phyloP scores from a whole-genome alignment of 2,329 filamentous ascomycete genomes.

The Aspergillus aculeatinus region DNA sequence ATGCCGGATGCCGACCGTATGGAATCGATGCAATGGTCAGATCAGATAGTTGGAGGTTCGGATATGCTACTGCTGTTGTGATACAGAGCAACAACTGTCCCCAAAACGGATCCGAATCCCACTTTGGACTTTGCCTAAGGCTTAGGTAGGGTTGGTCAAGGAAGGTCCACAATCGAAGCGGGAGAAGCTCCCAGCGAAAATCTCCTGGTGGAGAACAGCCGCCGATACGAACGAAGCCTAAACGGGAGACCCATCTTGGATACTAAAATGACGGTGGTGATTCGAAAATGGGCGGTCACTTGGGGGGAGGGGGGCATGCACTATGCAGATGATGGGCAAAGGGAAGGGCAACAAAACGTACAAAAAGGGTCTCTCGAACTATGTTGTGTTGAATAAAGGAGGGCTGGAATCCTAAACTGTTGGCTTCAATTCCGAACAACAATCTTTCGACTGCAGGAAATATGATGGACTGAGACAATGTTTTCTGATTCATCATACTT shows the following conservation, averaged over 20 bases:
- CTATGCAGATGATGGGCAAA: background rate
- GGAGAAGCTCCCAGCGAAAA: constrained; percentile 39
- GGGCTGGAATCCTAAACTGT: background rate
- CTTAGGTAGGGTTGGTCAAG: constrained; percentile 3
- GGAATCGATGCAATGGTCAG: background rate
- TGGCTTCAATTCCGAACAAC: background rate
- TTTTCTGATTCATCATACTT: constrained; percentile 20
- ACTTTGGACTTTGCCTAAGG: constrained; percentile 9
- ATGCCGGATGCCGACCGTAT: background rate
- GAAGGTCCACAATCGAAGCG: constrained; percentile 41
- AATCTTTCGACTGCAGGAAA: background rate
- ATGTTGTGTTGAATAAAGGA: background rate
- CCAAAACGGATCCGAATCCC: constrained; percentile 4
- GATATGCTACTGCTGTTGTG: constrained; percentile 1
- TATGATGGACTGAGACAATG: background rate
- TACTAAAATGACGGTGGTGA: background rate
- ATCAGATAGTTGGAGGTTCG: constrained; percentile 15
- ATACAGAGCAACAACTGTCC: constrained; percentile 4
- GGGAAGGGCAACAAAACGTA: background rate
- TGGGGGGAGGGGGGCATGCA: background rate
- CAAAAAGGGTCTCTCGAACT: background rate
- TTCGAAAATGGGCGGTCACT: background rate
- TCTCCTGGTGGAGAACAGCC: constrained; percentile 32
- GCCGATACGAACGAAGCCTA: constrained; percentile 19
- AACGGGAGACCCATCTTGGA: constrained; percentile 17